Evolutionary conservation across 495 filamentous ascomycete species (phyloP), one percentile per base, ranked within the genome.

Genomic region (Aspergillus olivimuriae): DNA sequence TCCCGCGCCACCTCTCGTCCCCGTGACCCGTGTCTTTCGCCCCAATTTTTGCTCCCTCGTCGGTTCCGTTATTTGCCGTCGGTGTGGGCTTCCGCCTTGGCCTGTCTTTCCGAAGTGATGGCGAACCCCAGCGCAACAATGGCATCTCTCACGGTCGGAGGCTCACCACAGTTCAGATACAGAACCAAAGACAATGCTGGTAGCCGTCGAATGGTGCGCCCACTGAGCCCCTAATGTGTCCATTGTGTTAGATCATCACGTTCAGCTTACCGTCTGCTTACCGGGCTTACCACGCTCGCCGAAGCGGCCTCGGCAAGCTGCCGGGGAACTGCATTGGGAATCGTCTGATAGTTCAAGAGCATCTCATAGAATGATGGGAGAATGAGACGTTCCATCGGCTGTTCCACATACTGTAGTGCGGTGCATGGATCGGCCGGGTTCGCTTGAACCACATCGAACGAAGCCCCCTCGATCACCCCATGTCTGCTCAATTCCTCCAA

Each of bases 401-500:
- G 30, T 34, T 56, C 53, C 26, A 56, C 40, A 33, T 56, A 56
- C 22, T 47, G 40, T 28, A 56, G 40, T 8, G 48, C 36, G 15
- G 53, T 52, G 15, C 47, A 36, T 8, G 50, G 49, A 42, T 56
- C 46, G 21, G 41, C 35, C 22, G 53, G 53, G 24, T 47, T 26
- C n/a, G 41, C 21, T 42, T 50, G 49, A 20, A 47, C 24, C 7
- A 56, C 49, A 36, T 56, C 53, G 38, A 56, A 56, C 2, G 46
- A 33, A 14, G 22, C 22, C 1, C 53, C 53, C 17, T 52, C 43
- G 24, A 74, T 63, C 33, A 76, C 53, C 5, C 58, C 60, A 40
- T 57, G 63, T 12, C 61, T 61, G 30, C 68, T 66, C 22, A 80
- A 55, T 41, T 77, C 70, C 45, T 74, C 65, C 15, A 77, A 46